These are phyloP conservation scores for Haplosporangium gracile DNA, from an alignment of 192 early-diverging fungal species.

Conservation along the genomic window DNA sequence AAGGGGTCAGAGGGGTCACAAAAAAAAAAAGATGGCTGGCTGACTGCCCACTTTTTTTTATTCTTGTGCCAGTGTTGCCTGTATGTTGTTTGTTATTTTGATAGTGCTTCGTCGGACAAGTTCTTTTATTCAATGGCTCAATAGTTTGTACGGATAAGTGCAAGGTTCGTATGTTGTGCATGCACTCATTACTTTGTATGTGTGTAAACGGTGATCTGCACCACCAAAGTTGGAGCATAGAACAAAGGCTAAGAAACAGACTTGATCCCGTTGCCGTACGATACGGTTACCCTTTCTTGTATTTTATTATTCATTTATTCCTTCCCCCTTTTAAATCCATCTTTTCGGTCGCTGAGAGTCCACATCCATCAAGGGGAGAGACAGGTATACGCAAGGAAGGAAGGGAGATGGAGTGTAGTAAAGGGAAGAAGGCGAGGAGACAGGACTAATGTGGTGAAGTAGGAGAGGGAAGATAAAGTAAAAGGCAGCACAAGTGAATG, in stretches of 20 bases:
- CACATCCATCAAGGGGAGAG: slow-evolving; percentile 1
- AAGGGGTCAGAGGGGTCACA: background rate
- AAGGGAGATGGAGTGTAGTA: background rate
- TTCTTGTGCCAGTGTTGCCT: background rate
- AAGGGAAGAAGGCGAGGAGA: background rate
- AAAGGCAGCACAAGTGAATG: background rate
- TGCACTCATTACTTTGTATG: too few species aligned
- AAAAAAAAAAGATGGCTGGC: background rate
- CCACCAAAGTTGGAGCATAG: too few species aligned
- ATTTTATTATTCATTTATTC: background rate
- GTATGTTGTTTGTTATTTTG: background rate
- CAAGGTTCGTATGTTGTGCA: too few species aligned
- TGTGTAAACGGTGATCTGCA: too few species aligned
- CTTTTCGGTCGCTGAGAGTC: background rate
- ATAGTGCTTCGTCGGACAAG: background rate
- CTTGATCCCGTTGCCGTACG: too few species aligned
- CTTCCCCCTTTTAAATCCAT: background rate
- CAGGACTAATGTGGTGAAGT: background rate
- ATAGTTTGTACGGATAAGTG: too few species aligned
- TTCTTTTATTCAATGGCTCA: too few species aligned
- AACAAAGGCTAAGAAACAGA: too few species aligned
- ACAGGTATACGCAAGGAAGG: background rate
- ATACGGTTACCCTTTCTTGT: background rate
- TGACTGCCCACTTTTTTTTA: background rate
- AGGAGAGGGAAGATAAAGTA: background rate